Evolutionary conservation across 1,139 yeast genomes (phyloP).

Genomic region (Kodamaea derodonti): DNA sequence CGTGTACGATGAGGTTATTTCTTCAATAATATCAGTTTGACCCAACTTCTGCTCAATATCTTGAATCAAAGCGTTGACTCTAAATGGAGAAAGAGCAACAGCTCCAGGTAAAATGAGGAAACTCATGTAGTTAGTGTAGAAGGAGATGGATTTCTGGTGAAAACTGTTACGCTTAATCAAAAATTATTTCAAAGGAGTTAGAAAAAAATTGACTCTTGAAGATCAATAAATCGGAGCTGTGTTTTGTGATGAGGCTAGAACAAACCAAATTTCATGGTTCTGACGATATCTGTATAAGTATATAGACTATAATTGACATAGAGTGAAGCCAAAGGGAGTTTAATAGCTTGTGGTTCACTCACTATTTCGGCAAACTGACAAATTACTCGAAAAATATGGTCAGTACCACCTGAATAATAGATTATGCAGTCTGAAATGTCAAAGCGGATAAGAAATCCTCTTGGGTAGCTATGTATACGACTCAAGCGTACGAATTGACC

Average conservation of each 20-base stretch:
- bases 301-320: no score
- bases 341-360: no score
- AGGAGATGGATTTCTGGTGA: background rate
- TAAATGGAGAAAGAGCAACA: conserved; percentile 80
- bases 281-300: no score
- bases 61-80: conserved; percentile 68
- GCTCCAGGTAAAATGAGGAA: conserved; percentile 81
- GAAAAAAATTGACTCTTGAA: conserved; percentile 1
- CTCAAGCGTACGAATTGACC: no score
- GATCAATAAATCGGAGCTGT: background rate
- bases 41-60: conserved; percentile 70
- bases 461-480: no score
- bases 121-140: conserved; percentile 8
- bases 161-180: background rate
- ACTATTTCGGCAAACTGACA: no score
- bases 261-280: background rate
- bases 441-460: no score
- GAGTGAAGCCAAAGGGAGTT: no score
- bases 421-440: no score
- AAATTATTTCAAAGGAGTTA: background rate
- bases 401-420: no score
- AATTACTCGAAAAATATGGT: no score
- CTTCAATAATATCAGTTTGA: conserved; percentile 56
- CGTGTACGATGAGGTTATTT: conserved; percentile 69
- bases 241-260: conserved; percentile 1